Base-by-base conservation (phyloP, 2,329 filamentous ascomycete genomes). In the Colletotrichum siamense region DNA sequence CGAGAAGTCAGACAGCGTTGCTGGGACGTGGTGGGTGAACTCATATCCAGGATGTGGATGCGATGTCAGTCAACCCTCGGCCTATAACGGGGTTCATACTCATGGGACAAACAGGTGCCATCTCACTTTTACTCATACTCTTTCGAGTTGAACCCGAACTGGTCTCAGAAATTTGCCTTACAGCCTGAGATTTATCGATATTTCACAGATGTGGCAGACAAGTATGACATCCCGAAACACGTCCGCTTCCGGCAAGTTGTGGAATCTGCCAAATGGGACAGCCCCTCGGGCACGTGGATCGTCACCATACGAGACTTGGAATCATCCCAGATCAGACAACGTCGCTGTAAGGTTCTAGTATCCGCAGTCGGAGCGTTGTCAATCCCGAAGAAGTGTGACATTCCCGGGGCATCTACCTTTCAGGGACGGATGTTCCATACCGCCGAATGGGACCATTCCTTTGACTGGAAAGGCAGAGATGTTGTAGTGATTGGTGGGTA, bases 61-160 rank as follows among this genome's bases (percentile, higher is more conserved):
- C n/a, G n/a, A 52, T 22, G 44, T 52, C 12, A 22, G 44, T 52
- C n/a, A 52, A 52, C n/a, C 10, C n/a, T 8, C n/a, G 3, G n/a
- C 4, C 6, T 52, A 0, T 52, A n/a, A 22, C n/a, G n/a, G n/a
- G 10, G n/a, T 6, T 52, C 44, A 52, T 52, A 22, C 44, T 52
- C 2, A 52, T 4, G n/a, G 12, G 1, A 13, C n/a, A 22, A 52
- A 22, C 44, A 52, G 44, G 44, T 52, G n/a, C 44, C 44, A 22
- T 59, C 55, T 30, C 55, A 86, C 79, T 81, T 87, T 6, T 87
- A 87, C 72, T 86, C 85, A 0, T 87, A 85, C 79, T 85, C 83
- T 52, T 87, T 86, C 78, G 84, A 83, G n/a, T 79, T 82, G 9
- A 87, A 87, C 34, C 84, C 85, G 0, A 75, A 85, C 64, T 86